A percentile compares a stretch with the other conserved stretches of the same genome.
Evolutionary conservation across 2,329 filamentous ascomycete species (phyloP).

Genomic region (Fusarium pseudonygamai): DNA sequence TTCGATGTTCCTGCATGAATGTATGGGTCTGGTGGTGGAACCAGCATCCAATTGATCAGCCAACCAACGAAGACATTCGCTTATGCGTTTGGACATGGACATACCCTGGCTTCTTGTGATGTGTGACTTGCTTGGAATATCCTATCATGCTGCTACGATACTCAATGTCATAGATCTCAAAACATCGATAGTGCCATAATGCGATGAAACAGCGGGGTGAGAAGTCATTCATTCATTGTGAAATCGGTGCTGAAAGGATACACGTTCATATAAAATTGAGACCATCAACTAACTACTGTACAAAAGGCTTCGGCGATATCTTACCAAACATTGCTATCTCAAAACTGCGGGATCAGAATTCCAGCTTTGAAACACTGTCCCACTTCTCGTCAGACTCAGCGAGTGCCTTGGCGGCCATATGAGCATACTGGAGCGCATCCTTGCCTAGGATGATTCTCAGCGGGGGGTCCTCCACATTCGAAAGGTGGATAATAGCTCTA

Average conservation of each 20-base stretch:
- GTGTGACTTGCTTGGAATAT: no score
- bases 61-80: not conserved
- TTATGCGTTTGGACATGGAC: not conserved
- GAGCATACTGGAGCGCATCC: slow-evolving; percentile 40
- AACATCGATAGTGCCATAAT: no score
- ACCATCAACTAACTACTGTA: not conserved
- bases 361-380: slow-evolving; percentile 25
- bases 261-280: no score
- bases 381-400: slow-evolving; percentile 47
- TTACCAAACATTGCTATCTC: not conserved
- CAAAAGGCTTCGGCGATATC: no score
- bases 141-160: no score
- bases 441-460: slow-evolving; percentile 46
- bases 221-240: not conserved
- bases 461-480: slow-evolving; percentile 42
- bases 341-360: not conserved
- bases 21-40: not conserved
- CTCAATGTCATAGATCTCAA: no score
- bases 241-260: no score
- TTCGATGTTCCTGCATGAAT: not conserved
- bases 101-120: not conserved
- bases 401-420: slow-evolving; percentile 29
- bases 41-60: not conserved
- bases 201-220: not conserved
- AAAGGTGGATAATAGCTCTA: slow-evolving; percentile 41